Conservation (phyloP, 169 alveolate species). For the Babesia bovis region DNA sequence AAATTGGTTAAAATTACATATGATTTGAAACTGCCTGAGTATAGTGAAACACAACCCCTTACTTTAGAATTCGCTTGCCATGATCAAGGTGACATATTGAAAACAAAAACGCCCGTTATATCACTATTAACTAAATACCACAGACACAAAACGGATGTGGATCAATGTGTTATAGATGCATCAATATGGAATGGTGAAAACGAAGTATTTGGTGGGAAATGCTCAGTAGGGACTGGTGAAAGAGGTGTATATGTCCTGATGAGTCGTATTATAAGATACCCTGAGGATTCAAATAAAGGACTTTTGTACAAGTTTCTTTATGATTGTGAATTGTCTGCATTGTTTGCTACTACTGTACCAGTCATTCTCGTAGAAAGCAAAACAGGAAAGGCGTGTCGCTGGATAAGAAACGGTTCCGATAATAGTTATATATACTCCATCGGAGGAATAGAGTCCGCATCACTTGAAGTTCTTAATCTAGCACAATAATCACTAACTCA, state of each 20-base stretch:
- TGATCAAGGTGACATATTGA: neutral
- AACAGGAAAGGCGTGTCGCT: conserved; percentile 7
- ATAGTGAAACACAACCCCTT: neutral
- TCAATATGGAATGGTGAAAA: conserved; percentile 11
- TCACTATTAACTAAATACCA: conserved; percentile 14
- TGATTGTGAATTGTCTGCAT: neutral
- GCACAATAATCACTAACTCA: neutral
- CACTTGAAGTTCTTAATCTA: neutral
- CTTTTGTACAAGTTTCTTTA: conserved; percentile 16
- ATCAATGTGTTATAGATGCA: conserved; percentile 17
- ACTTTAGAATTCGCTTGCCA: conserved; percentile 7
- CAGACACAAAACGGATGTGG: neutral
- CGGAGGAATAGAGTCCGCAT: conserved; percentile 3
- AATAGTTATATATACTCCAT: neutral
- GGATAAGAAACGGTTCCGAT: conserved; percentile 13
- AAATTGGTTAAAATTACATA: neutral
- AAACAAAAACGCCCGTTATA: neutral
- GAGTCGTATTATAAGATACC: conserved; percentile 4
- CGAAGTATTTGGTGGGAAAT: conserved; percentile 14
- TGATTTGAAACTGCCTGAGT: neutral
- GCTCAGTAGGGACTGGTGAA: conserved; percentile 23
- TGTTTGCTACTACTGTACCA: conserved; percentile 7
- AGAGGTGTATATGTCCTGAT: conserved; percentile 3
- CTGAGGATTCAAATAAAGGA: neutral
- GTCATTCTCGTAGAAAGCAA: neutral